Percentiles rank a stretch among this genome's conserved stretches.
Evolutionary conservation across 164 flowering plant species (phyloP).

Genomic region (Vitis rupestris): DNA sequence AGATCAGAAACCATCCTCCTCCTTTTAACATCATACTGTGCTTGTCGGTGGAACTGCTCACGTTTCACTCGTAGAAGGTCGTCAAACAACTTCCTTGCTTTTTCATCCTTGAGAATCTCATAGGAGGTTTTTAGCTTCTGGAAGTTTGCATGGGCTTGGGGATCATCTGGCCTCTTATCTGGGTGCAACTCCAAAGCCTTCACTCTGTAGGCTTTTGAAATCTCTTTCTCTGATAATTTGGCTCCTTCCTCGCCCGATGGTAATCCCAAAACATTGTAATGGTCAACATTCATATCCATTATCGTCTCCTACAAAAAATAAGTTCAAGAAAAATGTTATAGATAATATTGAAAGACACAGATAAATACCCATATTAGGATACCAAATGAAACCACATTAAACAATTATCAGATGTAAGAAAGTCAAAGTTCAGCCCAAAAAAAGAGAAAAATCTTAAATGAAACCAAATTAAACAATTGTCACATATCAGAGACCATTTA

Average conservation of each 20-base stretch:
- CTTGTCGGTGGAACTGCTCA: constrained; percentile 40
- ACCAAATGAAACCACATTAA: too few relatives aligned
- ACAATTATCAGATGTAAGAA: too few relatives aligned
- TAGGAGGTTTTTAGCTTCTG: constrained; percentile 67
- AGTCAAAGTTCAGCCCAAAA: too few relatives aligned
- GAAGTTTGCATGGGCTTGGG: constrained; percentile 61
- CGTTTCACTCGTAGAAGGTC: constrained; percentile 58
- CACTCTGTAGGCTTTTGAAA: constrained; percentile 61
- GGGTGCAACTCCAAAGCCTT: constrained; percentile 81
- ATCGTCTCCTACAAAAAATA: not conserved
- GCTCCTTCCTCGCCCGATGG: constrained; percentile 88
- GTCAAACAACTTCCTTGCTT: constrained; percentile 69
- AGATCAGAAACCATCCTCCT: constrained; percentile 77
- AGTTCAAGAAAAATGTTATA: too few relatives aligned
- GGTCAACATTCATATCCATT: constrained; percentile 60
- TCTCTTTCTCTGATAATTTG: constrained; percentile 61
- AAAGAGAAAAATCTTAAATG: too few relatives aligned
- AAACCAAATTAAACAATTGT: too few relatives aligned
- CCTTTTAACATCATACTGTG: constrained; percentile 52
- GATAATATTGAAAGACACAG: too few relatives aligned
- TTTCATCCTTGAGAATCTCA: constrained; percentile 68
- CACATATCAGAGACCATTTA: too few relatives aligned
- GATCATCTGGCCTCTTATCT: constrained; percentile 78
- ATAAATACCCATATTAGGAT: too few relatives aligned
- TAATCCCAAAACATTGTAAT: constrained; percentile 65